Percentiles rank a stretch among this genome's conserved stretches.
phyloP scores from a whole-genome alignment of 164 flowering plant species.

The Umbellularia californica region DNA sequence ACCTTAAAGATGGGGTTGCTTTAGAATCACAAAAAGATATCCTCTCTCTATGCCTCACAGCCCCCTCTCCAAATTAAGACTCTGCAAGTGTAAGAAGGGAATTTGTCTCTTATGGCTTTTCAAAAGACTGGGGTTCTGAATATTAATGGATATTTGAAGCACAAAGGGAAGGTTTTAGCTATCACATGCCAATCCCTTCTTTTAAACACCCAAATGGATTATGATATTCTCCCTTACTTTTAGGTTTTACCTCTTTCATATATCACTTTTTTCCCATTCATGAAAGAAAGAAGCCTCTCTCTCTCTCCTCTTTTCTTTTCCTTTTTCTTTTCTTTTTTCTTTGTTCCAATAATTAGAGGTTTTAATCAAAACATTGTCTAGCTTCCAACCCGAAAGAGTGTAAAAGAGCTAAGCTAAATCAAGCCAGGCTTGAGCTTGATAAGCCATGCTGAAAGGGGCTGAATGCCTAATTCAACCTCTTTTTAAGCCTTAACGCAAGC shows the following conservation, averaged over 20 bases:
- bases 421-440: no score
- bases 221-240: constrained; percentile 25
- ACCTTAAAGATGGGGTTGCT: constrained; percentile 50
- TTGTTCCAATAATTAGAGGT: no score
- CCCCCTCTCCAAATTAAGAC: constrained; percentile 30
- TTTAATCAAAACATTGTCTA: no score
- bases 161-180: constrained; percentile 12
- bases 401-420: no score
- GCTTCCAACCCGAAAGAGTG: no score
- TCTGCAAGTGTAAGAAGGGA: constrained; percentile 43
- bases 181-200: constrained; percentile 14
- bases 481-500: no score
- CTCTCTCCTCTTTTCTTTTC: not conserved
- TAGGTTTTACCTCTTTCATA: constrained; percentile 22
- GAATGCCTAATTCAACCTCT: no score
- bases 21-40: constrained; percentile 53
- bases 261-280: constrained; percentile 13
- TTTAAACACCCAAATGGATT: constrained; percentile 9
- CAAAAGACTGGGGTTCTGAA: constrained; percentile 20
- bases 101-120: constrained; percentile 40
- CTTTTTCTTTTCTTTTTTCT: not conserved
- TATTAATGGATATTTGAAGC: constrained; percentile 17
- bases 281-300: constrained; percentile 33
- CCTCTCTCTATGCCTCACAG: constrained; percentile 20
- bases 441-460: no score